Base-by-base conservation (phyloP, 2,329 filamentous ascomycete genomes). In the Fusarium subtropicale region DNA sequence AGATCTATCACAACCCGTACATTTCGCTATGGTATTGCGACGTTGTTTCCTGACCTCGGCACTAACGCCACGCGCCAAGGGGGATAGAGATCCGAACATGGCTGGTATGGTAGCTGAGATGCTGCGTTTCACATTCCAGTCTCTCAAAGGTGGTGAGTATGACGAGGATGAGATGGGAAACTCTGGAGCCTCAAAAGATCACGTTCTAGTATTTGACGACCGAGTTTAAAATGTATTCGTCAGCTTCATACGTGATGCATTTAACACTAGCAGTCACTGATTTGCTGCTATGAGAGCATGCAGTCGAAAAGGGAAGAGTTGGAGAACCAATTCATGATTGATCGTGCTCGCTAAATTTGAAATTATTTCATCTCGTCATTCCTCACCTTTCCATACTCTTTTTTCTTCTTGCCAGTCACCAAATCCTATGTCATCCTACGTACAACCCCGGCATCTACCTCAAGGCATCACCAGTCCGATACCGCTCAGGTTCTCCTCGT, bases 391-490 rank as follows among this genome's bases (percentile, higher is more conserved):
- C 39, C 47, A 42, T 64, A 38, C 31, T 45, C 30, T 66, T 39
- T 66, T 48, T 28, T 54, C 30, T 45, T 48, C 15, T 38, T 52
- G n/a, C 16, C 31, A 30, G 13, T 51, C 36, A 31, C 60, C 16
- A 34, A 52, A 45, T 31, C 42, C 13, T 45, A 30, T 20, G 13
- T 12, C 9, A 34, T 41, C 34, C 26, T 42, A 39, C 31, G 24
- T 10, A 38, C 38, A n/a, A 46, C n/a, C 28, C 24, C 28, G 12
- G 18, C 22, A 34, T 12, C 44, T 22, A 36, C 39, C 47, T 55
- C 28, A 71, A 31, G 84, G 83, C 90, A 97, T 94, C 26, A 97
- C 93, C 76, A 97, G 88, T 39, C 96, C 96, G 63, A 99, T 90
- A 2, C 96, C 95, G 73, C 94, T 96, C 77, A 94, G 88, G 67